Evolutionary conservation across 2,329 filamentous ascomycete species (phyloP), one percentile per base, ranked within the genome.

Genomic region (Aureobasidium sp.): DNA sequence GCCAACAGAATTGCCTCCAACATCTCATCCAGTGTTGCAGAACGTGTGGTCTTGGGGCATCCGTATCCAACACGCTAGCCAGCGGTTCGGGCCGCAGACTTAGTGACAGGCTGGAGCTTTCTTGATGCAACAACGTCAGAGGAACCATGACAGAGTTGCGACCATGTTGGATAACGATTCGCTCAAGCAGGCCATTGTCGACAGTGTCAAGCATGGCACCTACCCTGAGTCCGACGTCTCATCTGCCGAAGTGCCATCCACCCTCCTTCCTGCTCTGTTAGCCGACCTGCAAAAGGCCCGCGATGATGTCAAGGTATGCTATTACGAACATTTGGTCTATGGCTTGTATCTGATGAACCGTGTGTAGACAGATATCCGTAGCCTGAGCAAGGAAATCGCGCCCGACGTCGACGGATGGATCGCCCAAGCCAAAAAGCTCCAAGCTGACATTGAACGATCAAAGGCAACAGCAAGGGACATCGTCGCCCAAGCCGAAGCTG

Each of bases 331-430:
- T 10, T 51, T 18, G 15, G 16, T 31, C 8, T 20, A 4, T 48
- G 3, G 4, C 8, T 20, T 4, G 15, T 23, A 20, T 62, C 59
- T 62, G 48, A 62, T 33, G 16, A 3, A 15, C 23, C 13, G 23
- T 40, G 16, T 18, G 48, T 71, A 93, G 90, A 80, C 86, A 67
- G 90, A 97, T 72, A 91, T 98, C 66, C 91, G 90, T 69, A 78
- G 83, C 27, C 88, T 96, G 68, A 97, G 95, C 78, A 88, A 90
- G 74, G 90, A 94, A 70, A 92, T 90, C 23, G 92, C 91, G 65
- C 88, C 90, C 45, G 92, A 97, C 73, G 91, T 97, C 59, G 92
- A 94, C 74, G 88, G 90, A 60, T 98, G 95, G 95, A 93, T 97
- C 65, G 82, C 85, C 60, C 93, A 96, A 77, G 94, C 95, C 55